Percentiles rank a stretch among this genome's conserved stretches.
phyloP scores from a whole-genome alignment of 1,139 yeast genomes.

The Protomyces arabidopsidicola region DNA sequence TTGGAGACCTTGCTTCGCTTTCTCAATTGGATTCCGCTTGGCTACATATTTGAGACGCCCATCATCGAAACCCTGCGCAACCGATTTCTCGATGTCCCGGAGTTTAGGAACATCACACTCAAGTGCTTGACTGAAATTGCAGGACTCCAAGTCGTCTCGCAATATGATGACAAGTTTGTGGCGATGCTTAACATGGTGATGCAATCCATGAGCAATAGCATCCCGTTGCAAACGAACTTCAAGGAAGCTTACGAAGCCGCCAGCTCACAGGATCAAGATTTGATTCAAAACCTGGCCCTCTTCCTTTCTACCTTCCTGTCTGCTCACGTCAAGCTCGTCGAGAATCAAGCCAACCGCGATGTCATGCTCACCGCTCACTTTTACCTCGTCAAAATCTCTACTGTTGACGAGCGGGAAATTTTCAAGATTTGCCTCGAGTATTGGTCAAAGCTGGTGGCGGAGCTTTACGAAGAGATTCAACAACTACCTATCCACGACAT shows the following conservation, averaged over 20 bases:
- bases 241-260: constrained; percentile 70
- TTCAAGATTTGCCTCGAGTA: constrained; percentile 93
- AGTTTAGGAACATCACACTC: constrained; percentile 76
- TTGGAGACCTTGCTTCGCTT: constrained; percentile 76
- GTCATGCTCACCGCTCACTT: constrained; percentile 67
- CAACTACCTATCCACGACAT: constrained; percentile 65
- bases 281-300: constrained; percentile 92
- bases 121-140: constrained; percentile 92
- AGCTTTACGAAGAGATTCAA: constrained; percentile 79
- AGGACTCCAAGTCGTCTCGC: constrained; percentile 54
- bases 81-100: constrained; percentile 68
- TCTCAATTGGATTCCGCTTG: constrained; percentile 90
- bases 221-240: constrained; percentile 63
- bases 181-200: constrained; percentile 68
- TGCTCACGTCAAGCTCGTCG: constrained; percentile 71
- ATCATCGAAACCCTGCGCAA: constrained; percentile 64
- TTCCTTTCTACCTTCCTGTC: constrained; percentile 79
- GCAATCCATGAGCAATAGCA: constrained; percentile 63
- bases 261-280: constrained; percentile 80
- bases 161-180: constrained; percentile 65
- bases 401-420: constrained; percentile 90
- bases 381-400: constrained; percentile 77
- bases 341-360: constrained; percentile 57
- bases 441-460: constrained; percentile 80
- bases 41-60: constrained; percentile 83